Base-by-base conservation (phyloP, 495 filamentous ascomycete genomes). In the Xylaria cubensis region DNA sequence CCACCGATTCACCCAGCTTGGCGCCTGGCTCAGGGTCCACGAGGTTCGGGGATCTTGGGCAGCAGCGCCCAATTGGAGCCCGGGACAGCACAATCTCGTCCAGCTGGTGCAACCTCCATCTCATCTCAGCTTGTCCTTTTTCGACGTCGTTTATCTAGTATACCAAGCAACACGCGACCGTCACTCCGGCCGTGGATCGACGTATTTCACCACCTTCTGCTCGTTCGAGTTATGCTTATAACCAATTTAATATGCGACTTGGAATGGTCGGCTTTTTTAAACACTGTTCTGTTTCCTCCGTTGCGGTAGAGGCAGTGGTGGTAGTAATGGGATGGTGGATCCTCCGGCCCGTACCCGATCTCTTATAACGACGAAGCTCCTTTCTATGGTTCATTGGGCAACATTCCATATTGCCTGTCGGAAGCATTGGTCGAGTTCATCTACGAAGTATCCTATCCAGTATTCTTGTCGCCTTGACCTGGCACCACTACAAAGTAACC, bases 31-130 rank as follows among this genome's bases (percentile, higher is more conserved):
- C 65, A 68, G 66, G 51, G 51, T 44, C 41, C 66, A 69, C 61
- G 39, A n/a, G 70, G 26, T 58, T 44, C 67, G 61, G 61, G 50
- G 24, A 29, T 48, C 63, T 72, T 65, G 70, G 70, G 70, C 70
- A 72, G 39, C 70, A 67, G 70, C 61, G 63, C 70, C 70, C 70
- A 72, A 72, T 72, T 72, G 70, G 70, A 61, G 63, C 59, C 62
- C 63, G 53, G 62, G 44, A 19, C 42, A 58, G 69, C 41, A 29
- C 61, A 29, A 71, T 75, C 71, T 69, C 72, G 67, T 74, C 75
- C 74, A 72, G 75, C 75, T 69, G 75, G 77, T 75, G 75, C 76
- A 77, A 79, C 75, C 73, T 79, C 70, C 71, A 73, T 79, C 75
- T 79, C 75, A 79, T 76, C 72, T 73, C 75, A 73, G 76, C 74